A percentile compares a stretch with the other conserved stretches of the same genome.
These are phyloP conservation scores for Solanum paucissectum DNA, from an alignment of 257 asterid genomes.

Conservation along the genomic window DNA sequence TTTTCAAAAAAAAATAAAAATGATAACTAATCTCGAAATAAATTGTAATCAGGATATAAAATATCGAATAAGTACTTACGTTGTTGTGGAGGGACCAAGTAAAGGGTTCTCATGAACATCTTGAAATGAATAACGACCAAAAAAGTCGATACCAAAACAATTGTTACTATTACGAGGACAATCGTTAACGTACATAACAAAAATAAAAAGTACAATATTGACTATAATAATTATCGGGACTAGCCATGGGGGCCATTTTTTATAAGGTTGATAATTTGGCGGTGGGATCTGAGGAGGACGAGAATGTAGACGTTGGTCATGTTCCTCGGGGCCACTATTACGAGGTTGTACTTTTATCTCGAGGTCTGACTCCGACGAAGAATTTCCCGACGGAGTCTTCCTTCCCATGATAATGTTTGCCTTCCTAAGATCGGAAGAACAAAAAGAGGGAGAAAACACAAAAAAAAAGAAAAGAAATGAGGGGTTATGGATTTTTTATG, in stretches of 20 bases:
- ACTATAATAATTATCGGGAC: constrained; percentile 50
- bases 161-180: constrained; percentile 44
- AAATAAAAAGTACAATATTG: constrained; percentile 43
- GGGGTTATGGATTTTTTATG: neutral
- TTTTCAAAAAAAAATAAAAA: neutral
- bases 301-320: neutral
- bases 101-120: constrained; percentile 65
- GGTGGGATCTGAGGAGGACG: constrained; percentile 10
- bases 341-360: constrained; percentile 38
- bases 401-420: constrained; percentile 35
- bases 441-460: neutral
- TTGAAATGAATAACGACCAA: constrained; percentile 77
- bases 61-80: constrained; percentile 22
- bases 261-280: constrained; percentile 15
- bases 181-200: constrained; percentile 52
- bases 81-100: constrained; percentile 86
- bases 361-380: constrained; percentile 38
- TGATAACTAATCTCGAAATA: neutral
- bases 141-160: constrained; percentile 36
- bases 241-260: constrained; percentile 77
- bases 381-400: constrained; percentile 35
- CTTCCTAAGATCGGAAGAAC: neutral
- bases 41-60: neutral
- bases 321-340: constrained; percentile 1
- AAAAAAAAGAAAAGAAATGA: neutral